Evolutionary conservation across 225 moss, liverwort and hornwort species (phyloP).

Genomic region (Physcomitrium patens): DNA sequence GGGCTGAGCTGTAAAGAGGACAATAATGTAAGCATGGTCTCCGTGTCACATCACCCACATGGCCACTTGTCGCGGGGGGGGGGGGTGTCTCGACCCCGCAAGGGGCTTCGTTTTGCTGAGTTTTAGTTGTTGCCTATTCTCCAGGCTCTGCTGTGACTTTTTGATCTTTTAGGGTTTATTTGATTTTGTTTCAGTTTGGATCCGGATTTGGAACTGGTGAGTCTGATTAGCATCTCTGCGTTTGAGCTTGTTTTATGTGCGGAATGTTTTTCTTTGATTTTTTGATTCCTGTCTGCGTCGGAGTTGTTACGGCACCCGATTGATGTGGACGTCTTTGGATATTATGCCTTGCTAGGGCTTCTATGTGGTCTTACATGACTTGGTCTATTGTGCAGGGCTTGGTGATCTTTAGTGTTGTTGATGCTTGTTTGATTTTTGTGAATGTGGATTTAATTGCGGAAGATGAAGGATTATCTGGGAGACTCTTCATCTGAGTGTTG

Average conservation of each 20-base stretch:
- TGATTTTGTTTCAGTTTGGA: not conserved
- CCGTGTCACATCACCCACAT: no score
- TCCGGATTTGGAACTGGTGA: not conserved
- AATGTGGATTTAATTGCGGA: not conserved
- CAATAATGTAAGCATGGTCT: no score
- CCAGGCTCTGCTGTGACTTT: not conserved
- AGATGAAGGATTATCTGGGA: not conserved
- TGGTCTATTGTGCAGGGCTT: not conserved
- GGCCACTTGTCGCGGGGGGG: no score
- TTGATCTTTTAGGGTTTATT: not conserved
- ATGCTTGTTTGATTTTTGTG: not conserved
- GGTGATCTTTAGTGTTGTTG: not conserved
- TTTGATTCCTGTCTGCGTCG: not conserved
- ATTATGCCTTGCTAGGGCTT: not conserved
- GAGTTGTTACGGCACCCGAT: constrained; percentile 12
- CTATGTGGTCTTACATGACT: not conserved
- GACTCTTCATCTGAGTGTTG: not conserved
- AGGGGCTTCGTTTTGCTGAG: no score
- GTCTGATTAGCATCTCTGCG: not conserved
- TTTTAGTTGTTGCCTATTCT: not conserved
- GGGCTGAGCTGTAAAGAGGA: no score
- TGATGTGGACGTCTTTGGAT: not conserved
- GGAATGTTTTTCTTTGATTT: not conserved
- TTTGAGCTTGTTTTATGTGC: not conserved
- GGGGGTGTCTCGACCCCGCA: no score